Evolutionary conservation across 192 early-diverging fungal species (phyloP).

Genomic region (Phlyctochytrium planicorne): DNA sequence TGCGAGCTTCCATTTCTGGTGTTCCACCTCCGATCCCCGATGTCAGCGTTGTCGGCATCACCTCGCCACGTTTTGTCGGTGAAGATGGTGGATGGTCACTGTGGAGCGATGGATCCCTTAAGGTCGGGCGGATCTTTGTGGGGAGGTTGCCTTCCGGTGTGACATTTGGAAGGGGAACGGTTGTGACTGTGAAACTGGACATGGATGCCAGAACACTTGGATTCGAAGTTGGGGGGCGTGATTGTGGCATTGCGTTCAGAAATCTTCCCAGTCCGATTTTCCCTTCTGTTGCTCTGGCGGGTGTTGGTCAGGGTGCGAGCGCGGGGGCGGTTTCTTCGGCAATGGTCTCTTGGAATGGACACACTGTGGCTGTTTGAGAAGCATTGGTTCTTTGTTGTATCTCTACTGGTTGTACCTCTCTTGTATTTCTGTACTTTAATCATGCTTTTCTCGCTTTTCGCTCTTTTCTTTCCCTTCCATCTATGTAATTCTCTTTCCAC

Average conservation of each 20-base stretch:
- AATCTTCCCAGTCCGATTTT: constrained; percentile 12
- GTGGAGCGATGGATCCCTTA: constrained; percentile 20
- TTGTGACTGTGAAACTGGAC: constrained; percentile 21
- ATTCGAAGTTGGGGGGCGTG: constrained; percentile 21
- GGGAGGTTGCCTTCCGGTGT: constrained; percentile 19
- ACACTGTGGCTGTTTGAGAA: no score
- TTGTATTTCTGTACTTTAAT: no score
- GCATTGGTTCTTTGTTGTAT: no score
- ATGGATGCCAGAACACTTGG: constrained; percentile 20
- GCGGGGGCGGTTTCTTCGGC: no score
- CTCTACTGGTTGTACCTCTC: no score
- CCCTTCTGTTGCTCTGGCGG: background rate
- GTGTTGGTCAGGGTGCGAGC: background rate
- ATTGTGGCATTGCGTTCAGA: constrained; percentile 29
- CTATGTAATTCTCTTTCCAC: no score
- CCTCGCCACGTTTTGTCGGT: constrained; percentile 15
- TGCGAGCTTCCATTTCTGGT: no score
- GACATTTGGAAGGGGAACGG: constrained; percentile 13
- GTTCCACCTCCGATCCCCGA: background rate
- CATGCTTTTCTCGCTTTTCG: no score
- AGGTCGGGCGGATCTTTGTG: constrained; percentile 27
- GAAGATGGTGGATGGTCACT: constrained; percentile 29
- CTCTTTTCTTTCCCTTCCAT: no score
- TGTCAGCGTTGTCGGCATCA: background rate
- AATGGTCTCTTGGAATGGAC: background rate